Percentiles rank a stretch among this genome's conserved stretches.
Evolutionary conservation across 306 rosid species (phyloP).

Genomic region (Lotus japonicus): DNA sequence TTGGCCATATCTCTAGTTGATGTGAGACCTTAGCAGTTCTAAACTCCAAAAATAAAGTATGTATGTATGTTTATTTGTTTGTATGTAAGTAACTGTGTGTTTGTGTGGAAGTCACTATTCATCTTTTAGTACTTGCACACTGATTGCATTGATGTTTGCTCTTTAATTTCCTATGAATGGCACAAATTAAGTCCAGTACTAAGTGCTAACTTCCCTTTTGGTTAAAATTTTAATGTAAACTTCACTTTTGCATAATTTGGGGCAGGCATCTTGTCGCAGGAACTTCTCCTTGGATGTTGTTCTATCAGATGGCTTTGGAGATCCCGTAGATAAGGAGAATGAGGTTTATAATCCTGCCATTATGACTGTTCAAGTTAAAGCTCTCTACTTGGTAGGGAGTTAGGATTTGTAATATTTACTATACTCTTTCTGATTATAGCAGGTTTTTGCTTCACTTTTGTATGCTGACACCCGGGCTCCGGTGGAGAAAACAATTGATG

Average conservation of each 20-base stretch:
- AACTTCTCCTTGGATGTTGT: conserved; percentile 81
- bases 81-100: no score
- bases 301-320: conserved; percentile 52
- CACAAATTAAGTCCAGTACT: background rate
- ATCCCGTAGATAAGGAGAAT: conserved; percentile 48
- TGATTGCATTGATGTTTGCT: background rate
- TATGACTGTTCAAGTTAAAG: background rate
- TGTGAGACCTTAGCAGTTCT: no score
- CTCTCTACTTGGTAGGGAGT: conserved; percentile 9
- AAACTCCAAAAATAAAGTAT: no score
- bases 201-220: conserved; percentile 8
- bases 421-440: conserved; percentile 19
- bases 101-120: background rate
- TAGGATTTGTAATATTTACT: conserved; percentile 6
- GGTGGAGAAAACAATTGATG: conserved; percentile 74
- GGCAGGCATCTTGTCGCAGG: conserved; percentile 92
- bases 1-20: no score
- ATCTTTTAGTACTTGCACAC: background rate
- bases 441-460: conserved; percentile 84
- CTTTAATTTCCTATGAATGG: background rate
- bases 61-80: no score
- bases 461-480: conserved; percentile 62
- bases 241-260: conserved; percentile 31
- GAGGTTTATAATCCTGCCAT: conserved; percentile 53
- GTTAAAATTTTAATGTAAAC: conserved; percentile 10